These are phyloP conservation scores for Mortierella alpina DNA, from an alignment of 192 early-diverging fungal genomes.

Conservation along the genomic window DNA sequence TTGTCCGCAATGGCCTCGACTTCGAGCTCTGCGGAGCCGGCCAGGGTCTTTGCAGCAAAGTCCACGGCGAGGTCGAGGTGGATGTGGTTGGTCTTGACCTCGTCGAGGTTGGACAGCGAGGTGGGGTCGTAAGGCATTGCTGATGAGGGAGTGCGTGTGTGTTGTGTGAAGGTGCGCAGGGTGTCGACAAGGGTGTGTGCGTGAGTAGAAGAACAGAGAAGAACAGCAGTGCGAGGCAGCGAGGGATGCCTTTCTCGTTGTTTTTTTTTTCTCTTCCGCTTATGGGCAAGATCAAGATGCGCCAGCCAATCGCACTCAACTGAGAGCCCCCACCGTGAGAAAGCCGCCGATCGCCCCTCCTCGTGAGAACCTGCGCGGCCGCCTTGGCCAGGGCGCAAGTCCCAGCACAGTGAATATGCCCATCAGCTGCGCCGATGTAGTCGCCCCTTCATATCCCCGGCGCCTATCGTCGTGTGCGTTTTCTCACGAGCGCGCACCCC, in stretches of 20 bases:
- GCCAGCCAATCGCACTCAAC: too few relatives aligned
- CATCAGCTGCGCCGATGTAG: too few relatives aligned
- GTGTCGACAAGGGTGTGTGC: background rate
- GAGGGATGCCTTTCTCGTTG: slow-evolving; percentile 25
- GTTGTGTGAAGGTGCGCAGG: background rate
- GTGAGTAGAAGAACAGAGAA: background rate
- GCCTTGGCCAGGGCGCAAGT: too few relatives aligned
- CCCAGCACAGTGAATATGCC: too few relatives aligned
- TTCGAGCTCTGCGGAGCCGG: slow-evolving; percentile 73
- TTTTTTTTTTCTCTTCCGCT: slow-evolving; percentile 58
- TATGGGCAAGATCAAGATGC: background rate
- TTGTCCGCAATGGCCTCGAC: slow-evolving; percentile 66
- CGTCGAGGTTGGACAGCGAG: slow-evolving; percentile 83
- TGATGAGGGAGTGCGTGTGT: background rate
- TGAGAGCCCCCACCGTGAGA: too few relatives aligned
- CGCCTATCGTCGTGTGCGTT: too few relatives aligned
- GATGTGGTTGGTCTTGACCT: slow-evolving; percentile 78
- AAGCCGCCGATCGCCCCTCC: too few relatives aligned
- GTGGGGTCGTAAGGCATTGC: slow-evolving; percentile 79
- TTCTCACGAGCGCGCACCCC: too few relatives aligned
- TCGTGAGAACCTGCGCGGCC: too few relatives aligned
- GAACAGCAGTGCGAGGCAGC: slow-evolving; percentile 17
- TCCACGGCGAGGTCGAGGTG: slow-evolving; percentile 82
- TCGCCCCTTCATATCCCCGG: too few relatives aligned
- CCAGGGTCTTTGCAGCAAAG: slow-evolving; percentile 77